Evolutionary conservation across 495 filamentous ascomycete species (phyloP).

Genomic region (Hypoxylon intermedium): DNA sequence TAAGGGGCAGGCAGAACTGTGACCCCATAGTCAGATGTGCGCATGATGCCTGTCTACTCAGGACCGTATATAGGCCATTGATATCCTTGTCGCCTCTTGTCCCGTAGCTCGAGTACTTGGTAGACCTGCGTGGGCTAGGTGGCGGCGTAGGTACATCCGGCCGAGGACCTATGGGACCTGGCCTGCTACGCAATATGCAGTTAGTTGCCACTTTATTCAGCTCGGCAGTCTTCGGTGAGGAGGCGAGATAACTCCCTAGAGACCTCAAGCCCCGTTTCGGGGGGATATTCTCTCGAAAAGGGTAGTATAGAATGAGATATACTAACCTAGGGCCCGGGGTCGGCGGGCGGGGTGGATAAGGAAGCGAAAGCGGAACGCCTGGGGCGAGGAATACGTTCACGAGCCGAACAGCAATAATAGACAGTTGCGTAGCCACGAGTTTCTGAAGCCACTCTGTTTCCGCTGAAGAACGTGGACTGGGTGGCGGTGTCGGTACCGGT

Average conservation of each 20-base stretch:
- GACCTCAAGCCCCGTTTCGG: conserved; percentile 22
- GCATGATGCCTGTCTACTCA: background rate
- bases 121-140: conserved; percentile 37
- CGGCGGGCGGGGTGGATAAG: conserved; percentile 39
- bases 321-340: conserved; percentile 40
- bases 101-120: background rate
- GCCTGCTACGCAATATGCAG: conserved; percentile 12
- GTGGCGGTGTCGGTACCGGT: conserved; percentile 41
- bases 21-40: background rate
- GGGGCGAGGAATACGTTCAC: conserved; percentile 11
- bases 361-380: conserved; percentile 13
- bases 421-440: conserved; percentile 16
- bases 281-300: background rate
- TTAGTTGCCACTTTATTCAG: background rate
- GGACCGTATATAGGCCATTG: background rate
- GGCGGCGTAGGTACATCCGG: conserved; percentile 44
- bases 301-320: background rate
- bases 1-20: background rate
- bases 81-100: background rate
- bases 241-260: conserved; percentile 4
- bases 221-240: background rate
- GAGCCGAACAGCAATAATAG: conserved; percentile 19
- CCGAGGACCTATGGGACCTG: conserved; percentile 35
- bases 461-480: conserved; percentile 30
- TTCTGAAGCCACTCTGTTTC: conserved; percentile 1